These are phyloP conservation scores for Luzula sylvatica DNA, from an alignment of 176 grass and related monocot genomes.

Conservation along the genomic window DNA sequence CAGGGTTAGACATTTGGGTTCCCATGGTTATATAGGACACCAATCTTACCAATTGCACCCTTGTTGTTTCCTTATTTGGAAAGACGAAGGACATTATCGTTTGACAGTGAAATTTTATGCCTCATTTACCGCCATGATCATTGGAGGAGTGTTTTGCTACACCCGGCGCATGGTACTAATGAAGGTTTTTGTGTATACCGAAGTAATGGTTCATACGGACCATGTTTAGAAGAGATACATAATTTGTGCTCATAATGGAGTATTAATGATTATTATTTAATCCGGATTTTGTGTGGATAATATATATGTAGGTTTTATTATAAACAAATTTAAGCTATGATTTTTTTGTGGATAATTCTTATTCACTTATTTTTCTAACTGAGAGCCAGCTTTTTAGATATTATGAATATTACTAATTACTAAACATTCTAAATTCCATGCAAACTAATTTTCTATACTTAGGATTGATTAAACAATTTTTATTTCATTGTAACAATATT, in stretches of 20 bases:
- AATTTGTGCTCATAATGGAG: not conserved
- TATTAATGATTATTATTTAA: not conserved
- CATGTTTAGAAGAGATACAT: not conserved
- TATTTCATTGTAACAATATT: too few species aligned
- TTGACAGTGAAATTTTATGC: not conserved
- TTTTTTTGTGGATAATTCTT: too few species aligned
- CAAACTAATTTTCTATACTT: too few species aligned
- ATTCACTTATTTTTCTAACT: too few species aligned
- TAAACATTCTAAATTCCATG: too few species aligned
- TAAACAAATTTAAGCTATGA: not conserved
- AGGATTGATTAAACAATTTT: too few species aligned
- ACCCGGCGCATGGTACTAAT: conserved; percentile 1
- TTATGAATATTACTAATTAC: too few species aligned
- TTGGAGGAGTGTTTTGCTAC: not conserved
- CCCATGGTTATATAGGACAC: conserved; percentile 12
- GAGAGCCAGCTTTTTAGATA: too few species aligned
- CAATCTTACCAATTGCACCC: not conserved
- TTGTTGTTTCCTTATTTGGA: not conserved
- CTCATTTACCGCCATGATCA: not conserved
- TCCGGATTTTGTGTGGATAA: not conserved
- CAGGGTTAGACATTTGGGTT: conserved; percentile 29
- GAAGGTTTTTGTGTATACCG: not conserved
- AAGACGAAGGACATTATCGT: not conserved
- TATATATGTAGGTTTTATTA: not conserved
- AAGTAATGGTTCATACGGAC: not conserved